Evolutionary conservation across 1,284 basidiomycete species (phyloP).

Genomic region (Fomes fomentarius): DNA sequence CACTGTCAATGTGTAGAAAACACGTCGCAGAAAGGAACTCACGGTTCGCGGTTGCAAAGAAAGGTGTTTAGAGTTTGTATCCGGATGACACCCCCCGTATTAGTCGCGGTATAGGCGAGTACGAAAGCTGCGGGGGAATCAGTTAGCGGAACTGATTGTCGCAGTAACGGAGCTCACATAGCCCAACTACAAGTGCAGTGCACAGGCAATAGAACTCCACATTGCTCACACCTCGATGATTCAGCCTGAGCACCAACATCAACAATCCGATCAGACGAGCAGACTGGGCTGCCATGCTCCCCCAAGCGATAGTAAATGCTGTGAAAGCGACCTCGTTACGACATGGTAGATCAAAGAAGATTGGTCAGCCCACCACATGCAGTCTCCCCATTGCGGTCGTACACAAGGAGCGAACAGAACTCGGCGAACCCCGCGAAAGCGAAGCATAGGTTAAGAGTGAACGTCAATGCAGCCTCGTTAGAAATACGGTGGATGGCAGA

Average conservation of each 20-base stretch:
- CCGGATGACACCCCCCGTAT: constrained; percentile 36
- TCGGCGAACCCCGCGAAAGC: constrained; percentile 45
- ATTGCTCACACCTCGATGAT: constrained; percentile 34
- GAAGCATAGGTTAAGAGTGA: constrained; percentile 49
- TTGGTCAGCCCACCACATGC: constrained; percentile 42
- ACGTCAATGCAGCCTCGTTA: constrained; percentile 36
- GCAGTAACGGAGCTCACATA: constrained; percentile 38
- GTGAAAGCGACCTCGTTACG: background rate
- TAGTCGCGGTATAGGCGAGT: constrained; percentile 46
- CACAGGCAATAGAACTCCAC: constrained; percentile 42
- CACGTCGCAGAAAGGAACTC: constrained; percentile 13
- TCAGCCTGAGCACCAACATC: constrained; percentile 46
- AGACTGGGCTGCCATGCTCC: constrained; percentile 46
- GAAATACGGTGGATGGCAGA: constrained; percentile 6
- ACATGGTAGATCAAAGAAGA: background rate
- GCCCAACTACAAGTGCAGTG: constrained; percentile 37
- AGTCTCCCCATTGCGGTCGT: constrained; percentile 30
- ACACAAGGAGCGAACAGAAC: constrained; percentile 46
- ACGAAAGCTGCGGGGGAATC: constrained; percentile 39
- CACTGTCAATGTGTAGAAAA: background rate
- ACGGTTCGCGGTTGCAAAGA: constrained; percentile 40
- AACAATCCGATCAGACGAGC: constrained; percentile 47
- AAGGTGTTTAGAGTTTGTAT: constrained; percentile 25
- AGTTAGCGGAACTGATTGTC: constrained; percentile 1
- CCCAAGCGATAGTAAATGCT: constrained; percentile 57